Conservation (phyloP, 73 alveolate species). For the Paramecium caudatum region DNA sequence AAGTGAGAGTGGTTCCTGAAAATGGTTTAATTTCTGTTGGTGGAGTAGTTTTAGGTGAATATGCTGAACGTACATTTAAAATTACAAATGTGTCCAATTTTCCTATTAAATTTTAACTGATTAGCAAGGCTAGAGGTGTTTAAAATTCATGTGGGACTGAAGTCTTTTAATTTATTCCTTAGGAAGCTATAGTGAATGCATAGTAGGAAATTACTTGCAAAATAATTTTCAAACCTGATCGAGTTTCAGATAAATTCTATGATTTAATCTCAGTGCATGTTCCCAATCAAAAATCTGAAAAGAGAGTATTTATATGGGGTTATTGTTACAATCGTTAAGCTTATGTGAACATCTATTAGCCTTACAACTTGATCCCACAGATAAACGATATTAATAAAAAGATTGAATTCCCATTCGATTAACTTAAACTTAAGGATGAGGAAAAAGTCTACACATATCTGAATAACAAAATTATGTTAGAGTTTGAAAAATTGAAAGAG, state of each 20-base stretch:
- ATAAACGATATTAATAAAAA: slow-evolving; percentile 78
- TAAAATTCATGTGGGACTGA: slow-evolving; percentile 87
- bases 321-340: slow-evolving; percentile 93
- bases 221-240: slow-evolving; percentile 93
- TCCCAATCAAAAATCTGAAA: slow-evolving; percentile 94
- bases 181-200: slow-evolving; percentile 93
- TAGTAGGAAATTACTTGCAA: slow-evolving; percentile 84
- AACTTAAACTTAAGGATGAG: slow-evolving; percentile 77
- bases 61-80: slow-evolving; percentile 89
- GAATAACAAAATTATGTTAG: slow-evolving; percentile 84
- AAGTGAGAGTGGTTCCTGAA: slow-evolving; percentile 88
- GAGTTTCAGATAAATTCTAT: slow-evolving; percentile 90
- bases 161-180: slow-evolving; percentile 93
- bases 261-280: slow-evolving; percentile 91
- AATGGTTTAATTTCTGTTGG: slow-evolving; percentile 93
- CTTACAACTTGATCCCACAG: slow-evolving; percentile 85
- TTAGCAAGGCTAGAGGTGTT: slow-evolving; percentile 88
- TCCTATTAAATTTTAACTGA: slow-evolving; percentile 89
- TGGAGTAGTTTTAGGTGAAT: slow-evolving; percentile 89
- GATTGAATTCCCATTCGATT: slow-evolving; percentile 82
- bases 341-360: slow-evolving; percentile 90
- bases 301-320: slow-evolving; percentile 92
- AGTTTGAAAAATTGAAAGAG: slow-evolving; percentile 82
- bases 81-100: slow-evolving; percentile 91
- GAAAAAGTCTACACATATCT: slow-evolving; percentile 72